These are phyloP conservation scores for Talaromyces albobiverticillius DNA, from an alignment of 2,329 filamentous ascomycete species.

Conservation along the genomic window DNA sequence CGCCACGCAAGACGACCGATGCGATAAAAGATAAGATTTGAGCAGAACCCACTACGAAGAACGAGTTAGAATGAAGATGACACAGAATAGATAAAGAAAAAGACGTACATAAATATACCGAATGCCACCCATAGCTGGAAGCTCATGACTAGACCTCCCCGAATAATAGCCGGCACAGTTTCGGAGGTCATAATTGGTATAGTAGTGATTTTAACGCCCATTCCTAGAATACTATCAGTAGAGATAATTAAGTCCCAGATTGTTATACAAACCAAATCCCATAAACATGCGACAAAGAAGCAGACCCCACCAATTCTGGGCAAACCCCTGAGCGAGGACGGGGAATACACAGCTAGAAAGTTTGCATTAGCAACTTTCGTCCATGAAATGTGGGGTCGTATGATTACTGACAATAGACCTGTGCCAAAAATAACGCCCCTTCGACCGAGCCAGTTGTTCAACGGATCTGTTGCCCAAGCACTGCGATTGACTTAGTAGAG, in stretches of 20 bases:
- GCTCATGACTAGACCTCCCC: constrained; percentile 57
- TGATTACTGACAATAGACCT: constrained; percentile 63
- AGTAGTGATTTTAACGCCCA: constrained; percentile 61
- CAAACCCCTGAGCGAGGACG: constrained; percentile 29
- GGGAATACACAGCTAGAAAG: constrained; percentile 22
- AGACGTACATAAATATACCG: constrained; percentile 58
- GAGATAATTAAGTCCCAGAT: neutral
- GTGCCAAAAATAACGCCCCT: constrained; percentile 63
- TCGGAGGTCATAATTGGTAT: constrained; percentile 55
- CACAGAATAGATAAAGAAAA: constrained; percentile 48
- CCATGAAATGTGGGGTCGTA: constrained; percentile 59
- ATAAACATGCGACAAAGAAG: constrained; percentile 58
- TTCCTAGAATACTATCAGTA: constrained; percentile 28
- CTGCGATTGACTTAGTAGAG: constrained; percentile 26
- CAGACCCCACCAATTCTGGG: constrained; percentile 56
- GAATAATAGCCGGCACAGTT: constrained; percentile 53
- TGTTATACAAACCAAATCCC: constrained; percentile 46
- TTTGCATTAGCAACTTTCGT: neutral
- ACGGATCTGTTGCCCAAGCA: constrained; percentile 65
- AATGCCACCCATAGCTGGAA: constrained; percentile 55
- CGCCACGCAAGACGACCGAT: constrained; percentile 60
- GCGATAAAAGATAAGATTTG: constrained; percentile 17
- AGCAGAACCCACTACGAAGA: constrained; percentile 8
- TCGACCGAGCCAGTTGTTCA: constrained; percentile 59
- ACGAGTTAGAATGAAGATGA: constrained; percentile 22